Conservation (phyloP, 148 eudicot genomes). For the Agrostemma githago region DNA sequence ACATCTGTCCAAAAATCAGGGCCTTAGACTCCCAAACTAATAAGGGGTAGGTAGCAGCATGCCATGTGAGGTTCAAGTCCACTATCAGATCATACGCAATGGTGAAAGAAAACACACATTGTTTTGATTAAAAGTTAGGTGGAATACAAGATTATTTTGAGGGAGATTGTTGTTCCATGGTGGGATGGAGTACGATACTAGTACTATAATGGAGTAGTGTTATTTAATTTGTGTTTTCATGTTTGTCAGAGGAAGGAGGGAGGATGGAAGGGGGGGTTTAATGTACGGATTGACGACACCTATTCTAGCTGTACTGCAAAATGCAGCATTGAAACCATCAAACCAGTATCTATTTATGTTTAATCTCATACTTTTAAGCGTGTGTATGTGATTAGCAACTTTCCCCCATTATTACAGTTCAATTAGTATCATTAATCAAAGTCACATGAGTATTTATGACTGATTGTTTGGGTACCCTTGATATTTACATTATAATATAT, state of each 20-base stretch:
- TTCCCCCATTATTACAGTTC: background rate
- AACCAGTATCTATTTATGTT: conserved; percentile 3
- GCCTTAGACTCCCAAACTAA: background rate
- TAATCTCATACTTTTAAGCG: background rate
- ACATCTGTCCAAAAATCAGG: no score
- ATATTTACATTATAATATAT: background rate
- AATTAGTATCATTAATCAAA: background rate
- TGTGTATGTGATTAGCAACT: background rate
- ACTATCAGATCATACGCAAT: background rate
- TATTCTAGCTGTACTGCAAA: conserved; percentile 25
- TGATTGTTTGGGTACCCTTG: background rate
- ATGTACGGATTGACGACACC: conserved; percentile 40
- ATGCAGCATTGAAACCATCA: conserved; percentile 12
- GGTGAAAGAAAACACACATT: background rate
- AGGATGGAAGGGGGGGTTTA: conserved; percentile 15
- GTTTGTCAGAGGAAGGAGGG: conserved; percentile 23
- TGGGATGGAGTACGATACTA: background rate
- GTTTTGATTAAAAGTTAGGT: background rate
- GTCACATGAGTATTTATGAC: background rate
- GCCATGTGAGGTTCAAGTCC: background rate
- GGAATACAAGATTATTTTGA: conserved; percentile 8
- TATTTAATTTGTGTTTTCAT: conserved; percentile 10
- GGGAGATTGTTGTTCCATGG: conserved; percentile 8
- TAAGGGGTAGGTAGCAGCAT: background rate
- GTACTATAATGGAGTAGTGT: conserved; percentile 8